phyloP scores from a whole-genome alignment of 495 filamentous ascomycete genomes.

The Zalerion maritima region DNA sequence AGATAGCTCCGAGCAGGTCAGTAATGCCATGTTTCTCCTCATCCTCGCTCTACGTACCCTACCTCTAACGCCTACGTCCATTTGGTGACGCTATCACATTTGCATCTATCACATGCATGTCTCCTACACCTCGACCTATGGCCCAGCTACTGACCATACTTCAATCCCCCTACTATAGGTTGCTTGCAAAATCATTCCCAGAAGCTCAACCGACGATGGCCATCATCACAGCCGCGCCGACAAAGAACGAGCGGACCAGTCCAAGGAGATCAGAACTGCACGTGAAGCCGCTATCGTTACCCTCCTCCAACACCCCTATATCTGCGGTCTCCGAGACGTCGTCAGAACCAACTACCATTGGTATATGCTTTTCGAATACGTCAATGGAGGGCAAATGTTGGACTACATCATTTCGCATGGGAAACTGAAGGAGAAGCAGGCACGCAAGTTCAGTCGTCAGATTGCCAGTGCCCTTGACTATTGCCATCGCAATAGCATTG shows the following conservation, averaged over 20 bases:
- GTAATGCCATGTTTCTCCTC: constrained; percentile 8
- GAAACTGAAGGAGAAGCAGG: constrained; percentile 94
- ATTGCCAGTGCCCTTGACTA: constrained; percentile 98
- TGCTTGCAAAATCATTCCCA: constrained; percentile 95
- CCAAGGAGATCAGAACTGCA: constrained; percentile 93
- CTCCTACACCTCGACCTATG: background rate
- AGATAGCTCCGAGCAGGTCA: constrained; percentile 69
- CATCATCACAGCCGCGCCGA: constrained; percentile 62
- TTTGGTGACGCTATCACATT: constrained; percentile 5
- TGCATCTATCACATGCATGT: constrained; percentile 3
- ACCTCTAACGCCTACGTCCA: background rate
- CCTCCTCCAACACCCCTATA: constrained; percentile 87
- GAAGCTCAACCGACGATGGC: constrained; percentile 64
- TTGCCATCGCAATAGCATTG: constrained; percentile 97
- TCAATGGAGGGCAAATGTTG: constrained; percentile 98
- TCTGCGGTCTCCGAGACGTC: constrained; percentile 92
- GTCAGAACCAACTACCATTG: constrained; percentile 93
- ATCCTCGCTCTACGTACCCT: constrained; percentile 3
- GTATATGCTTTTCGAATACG: constrained; percentile 99
- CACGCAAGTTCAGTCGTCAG: constrained; percentile 91
- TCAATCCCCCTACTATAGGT: constrained; percentile 42
- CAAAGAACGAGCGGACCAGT: constrained; percentile 75
- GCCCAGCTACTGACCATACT: background rate
- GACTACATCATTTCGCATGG: constrained; percentile 99
- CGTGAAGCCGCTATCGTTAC: constrained; percentile 95